These are phyloP conservation scores for Saccharomyces hybrid DNA, from an alignment of 1,139 yeast genomes.

Conservation along the genomic window DNA sequence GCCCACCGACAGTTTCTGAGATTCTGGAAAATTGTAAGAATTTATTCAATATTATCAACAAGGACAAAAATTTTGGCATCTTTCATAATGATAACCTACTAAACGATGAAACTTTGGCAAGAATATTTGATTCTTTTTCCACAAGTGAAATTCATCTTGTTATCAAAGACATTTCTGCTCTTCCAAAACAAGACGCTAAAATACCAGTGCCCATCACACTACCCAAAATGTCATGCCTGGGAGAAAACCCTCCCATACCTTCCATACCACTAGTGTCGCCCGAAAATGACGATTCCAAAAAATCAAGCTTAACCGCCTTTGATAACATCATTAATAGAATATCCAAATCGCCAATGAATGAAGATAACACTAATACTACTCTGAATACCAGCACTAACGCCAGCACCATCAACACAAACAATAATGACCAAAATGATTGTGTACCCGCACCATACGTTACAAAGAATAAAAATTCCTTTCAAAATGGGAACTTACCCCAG, in stretches of 20 bases:
- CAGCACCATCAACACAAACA: conserved; percentile 6
- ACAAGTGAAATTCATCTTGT: conserved; percentile 22
- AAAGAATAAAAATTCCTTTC: conserved; percentile 17
- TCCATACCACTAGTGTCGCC: background rate
- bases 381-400: conserved; percentile 1
- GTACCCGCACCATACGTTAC: conserved; percentile 2
- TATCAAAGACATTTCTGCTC: conserved; percentile 13
- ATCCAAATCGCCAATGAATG: conserved; percentile 8
- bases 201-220: background rate
- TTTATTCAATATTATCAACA: conserved; percentile 22
- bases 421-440: background rate
- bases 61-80: conserved; percentile 17
- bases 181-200: background rate
- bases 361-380: conserved; percentile 6
- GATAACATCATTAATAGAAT: conserved; percentile 24
- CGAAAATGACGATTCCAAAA: background rate
- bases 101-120: conserved; percentile 25
- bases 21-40: conserved; percentile 26
- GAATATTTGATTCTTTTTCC: conserved; percentile 24
- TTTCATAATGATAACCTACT: conserved; percentile 18
- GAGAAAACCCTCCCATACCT: background rate
- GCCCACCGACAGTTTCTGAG: conserved; percentile 30
- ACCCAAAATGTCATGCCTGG: background rate
- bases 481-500: conserved; percentile 26
- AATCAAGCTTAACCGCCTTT: conserved; percentile 13